Percentiles rank a stretch among this genome's conserved stretches.
Conservation (phyloP, 2,329 filamentous ascomycete species). For the Phialophora chinensis region DNA sequence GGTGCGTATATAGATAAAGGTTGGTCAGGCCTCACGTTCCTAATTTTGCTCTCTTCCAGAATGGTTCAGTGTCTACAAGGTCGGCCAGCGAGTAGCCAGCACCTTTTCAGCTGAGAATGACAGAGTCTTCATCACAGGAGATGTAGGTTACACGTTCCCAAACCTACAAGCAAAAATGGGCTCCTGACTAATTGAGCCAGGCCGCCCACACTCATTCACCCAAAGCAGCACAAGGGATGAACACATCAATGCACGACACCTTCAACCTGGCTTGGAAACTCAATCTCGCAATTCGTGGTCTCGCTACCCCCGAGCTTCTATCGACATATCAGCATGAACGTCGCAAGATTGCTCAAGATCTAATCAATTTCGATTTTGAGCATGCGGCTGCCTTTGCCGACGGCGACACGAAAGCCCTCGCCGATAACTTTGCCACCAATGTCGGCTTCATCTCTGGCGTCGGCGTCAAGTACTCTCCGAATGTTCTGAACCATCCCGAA, state of each 20-base stretch:
- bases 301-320: constrained; percentile 50
- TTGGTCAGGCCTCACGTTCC: neutral
- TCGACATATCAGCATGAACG: constrained; percentile 62
- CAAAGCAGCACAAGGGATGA: constrained; percentile 71
- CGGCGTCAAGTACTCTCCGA: constrained; percentile 70
- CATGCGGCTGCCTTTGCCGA: constrained; percentile 44
- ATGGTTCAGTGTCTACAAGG: neutral
- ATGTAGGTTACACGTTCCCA: neutral
- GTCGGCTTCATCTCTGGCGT: constrained; percentile 76
- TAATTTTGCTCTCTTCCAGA: neutral
- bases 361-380: constrained; percentile 65
- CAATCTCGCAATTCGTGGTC: constrained; percentile 54
- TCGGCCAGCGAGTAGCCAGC: neutral
- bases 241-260: constrained; percentile 71
- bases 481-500: constrained; percentile 66
- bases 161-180: neutral
- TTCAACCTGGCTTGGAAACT: constrained; percentile 66
- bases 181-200: neutral
- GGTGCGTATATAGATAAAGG: no score
- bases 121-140: neutral
- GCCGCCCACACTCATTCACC: constrained; percentile 60
- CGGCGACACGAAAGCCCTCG: constrained; percentile 66
- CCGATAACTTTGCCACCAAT: constrained; percentile 72
- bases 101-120: neutral
- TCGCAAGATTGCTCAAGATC: constrained; percentile 65